phyloP scores from a whole-genome alignment of 306 rosid genomes.

The Quercus dentata region DNA sequence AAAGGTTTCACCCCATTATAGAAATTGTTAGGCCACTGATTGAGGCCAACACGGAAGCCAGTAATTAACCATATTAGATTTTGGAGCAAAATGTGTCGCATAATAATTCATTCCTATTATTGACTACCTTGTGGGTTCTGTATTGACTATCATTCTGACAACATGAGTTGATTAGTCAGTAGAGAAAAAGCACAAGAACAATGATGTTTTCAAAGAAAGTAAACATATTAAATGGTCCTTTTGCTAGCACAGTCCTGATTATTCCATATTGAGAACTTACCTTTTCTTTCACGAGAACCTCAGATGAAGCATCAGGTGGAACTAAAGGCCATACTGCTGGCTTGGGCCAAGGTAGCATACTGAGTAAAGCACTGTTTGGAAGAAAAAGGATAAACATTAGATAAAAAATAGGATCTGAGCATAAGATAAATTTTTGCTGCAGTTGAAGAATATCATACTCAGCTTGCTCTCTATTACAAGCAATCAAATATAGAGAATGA shows the following conservation, averaged over 20 bases:
- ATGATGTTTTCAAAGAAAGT: background rate
- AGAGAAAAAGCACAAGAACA: background rate
- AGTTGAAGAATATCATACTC: constrained; percentile 2
- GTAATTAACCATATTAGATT: background rate
- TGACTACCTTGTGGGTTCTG: background rate
- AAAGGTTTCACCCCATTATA: background rate
- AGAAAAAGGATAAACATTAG: constrained; percentile 18
- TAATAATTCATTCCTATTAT: too few species aligned
- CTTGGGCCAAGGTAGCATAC: constrained; percentile 99
- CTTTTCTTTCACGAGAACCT: constrained; percentile 91
- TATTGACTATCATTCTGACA: background rate
- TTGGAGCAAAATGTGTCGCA: background rate
- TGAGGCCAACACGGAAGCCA: background rate
- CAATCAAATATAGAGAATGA: constrained; percentile 10
- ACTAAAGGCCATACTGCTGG: constrained; percentile 89
- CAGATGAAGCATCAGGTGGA: constrained; percentile 82
- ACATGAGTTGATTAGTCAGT: background rate
- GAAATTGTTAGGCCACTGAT: background rate
- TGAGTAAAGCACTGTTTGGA: constrained; percentile 79
- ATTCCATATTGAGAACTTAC: constrained; percentile 36
- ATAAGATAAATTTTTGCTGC: background rate
- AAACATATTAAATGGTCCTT: background rate
- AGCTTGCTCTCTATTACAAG: background rate
- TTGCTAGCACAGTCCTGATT: background rate
- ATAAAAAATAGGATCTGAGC: background rate